Base-by-base conservation (phyloP, 2,329 filamentous ascomycete species). In the Colletotrichum plurivorum region DNA sequence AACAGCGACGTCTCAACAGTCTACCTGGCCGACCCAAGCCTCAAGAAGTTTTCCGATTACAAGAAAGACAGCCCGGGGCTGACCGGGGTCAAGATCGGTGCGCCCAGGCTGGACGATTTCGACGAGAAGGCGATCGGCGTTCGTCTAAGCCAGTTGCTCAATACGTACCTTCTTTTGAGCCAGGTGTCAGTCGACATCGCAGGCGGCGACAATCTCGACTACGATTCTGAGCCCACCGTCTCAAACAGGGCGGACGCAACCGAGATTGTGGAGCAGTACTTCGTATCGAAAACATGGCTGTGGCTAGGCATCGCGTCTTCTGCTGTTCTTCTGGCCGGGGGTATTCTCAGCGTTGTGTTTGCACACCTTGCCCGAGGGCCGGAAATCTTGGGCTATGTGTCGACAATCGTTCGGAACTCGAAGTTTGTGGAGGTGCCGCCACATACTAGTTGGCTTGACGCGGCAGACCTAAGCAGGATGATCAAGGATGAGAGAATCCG, bases 361-460 rank as follows among this genome's bases (percentile, higher is more conserved):
- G 53, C 51, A 2, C 51, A 63, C n/a, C n/a, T 55, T 31, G 10
- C 49, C 5, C 36, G 49, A n/a, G 51, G 60, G 2, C 60, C 60
- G 9, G 60, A 63, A 49, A 31, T 55, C 7, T 51, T 63, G 5
- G 60, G 60, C 20, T 63, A 46, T 7, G 60, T 54, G 12, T 63
- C 60, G 2, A 48, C 51, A 12, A 54, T 54, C n/a, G 51, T 63
- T 5, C 49, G 60, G 16, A 13, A 39, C 41, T 63, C 60, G 4
- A 63, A 63, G 60, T 41, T 46, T 18, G 16, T 63, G 6, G 59
- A 62, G 18, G 1, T 45, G 16, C 48, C 49, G 18, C n/a, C 20
- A n/a, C 41, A 51, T 5, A 48, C 43, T 0, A 43, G 53, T 4
- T 43, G 53, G 45, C 20, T 64, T 27, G 53, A 58, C 10, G 31